Conservation (phyloP, 345 rosid genomes). For the Geranium rotundifolium region DNA sequence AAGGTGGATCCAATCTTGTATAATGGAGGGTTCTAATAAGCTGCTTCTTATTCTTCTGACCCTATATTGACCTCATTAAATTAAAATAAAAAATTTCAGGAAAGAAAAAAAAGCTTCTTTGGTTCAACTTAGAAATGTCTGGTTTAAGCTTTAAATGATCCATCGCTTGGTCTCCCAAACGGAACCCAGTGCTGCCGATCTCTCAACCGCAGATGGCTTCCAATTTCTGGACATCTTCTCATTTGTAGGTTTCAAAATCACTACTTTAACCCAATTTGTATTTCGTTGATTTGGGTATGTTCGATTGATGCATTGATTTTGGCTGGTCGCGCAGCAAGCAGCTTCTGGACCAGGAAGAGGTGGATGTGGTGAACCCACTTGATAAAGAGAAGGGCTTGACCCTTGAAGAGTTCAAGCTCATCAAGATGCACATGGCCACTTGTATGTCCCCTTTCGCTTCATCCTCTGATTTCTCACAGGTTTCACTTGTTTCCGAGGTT, state of each 20-base stretch:
- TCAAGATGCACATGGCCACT: slow-evolving; percentile 72
- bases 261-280: not conserved
- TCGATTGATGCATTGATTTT: slow-evolving; percentile 2
- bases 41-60: too few relatives aligned
- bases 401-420: slow-evolving; percentile 78
- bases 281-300: not conserved
- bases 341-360: slow-evolving; percentile 77
- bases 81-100: too few relatives aligned
- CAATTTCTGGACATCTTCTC: not conserved
- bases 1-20: too few relatives aligned
- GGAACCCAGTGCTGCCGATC: not conserved
- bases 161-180: too few relatives aligned
- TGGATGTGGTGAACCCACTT: slow-evolving; percentile 54
- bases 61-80: too few relatives aligned
- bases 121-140: too few relatives aligned
- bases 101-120: too few relatives aligned
- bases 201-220: not conserved
- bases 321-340: slow-evolving; percentile 43
- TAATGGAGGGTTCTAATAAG: too few relatives aligned
- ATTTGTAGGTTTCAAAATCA: not conserved
- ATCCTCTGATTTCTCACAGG: not conserved
- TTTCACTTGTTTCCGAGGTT: not conserved
- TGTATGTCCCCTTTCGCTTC: slow-evolving; percentile 26
- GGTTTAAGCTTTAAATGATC: not conserved
- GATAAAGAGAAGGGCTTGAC: slow-evolving; percentile 79